A percentile compares a stretch with the other conserved stretches of the same genome.
Conservation (phyloP, 306 rosid species). For the Heteromeles arbutifolia region DNA sequence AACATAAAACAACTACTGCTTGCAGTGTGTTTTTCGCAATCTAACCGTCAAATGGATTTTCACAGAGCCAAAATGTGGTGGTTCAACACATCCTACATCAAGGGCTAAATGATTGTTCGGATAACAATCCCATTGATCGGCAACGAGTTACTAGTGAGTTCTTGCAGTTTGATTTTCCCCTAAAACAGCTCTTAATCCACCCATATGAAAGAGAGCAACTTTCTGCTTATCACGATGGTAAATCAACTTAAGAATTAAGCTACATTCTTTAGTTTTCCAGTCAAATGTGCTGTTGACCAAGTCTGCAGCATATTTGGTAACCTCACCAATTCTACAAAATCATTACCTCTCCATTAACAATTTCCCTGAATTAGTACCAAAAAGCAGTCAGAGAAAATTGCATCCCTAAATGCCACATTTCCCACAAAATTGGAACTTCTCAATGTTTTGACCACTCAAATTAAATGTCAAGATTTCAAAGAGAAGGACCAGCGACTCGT, state of each 20-base stretch:
- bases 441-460: neutral
- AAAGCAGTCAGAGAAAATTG: neutral
- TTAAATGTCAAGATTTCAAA: neutral
- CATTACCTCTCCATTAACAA: neutral
- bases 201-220: neutral
- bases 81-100: neutral
- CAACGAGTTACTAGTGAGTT: neutral
- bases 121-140: neutral
- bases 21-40: neutral
- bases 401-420: slow-evolving; percentile 1
- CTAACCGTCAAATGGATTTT: neutral
- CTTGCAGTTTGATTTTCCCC: neutral
- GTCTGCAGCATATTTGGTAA: neutral
- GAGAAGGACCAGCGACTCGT: neutral
- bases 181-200: neutral
- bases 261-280: neutral
- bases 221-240: neutral
- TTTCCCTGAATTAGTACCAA: neutral
- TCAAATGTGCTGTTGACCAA: neutral
- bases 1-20: neutral
- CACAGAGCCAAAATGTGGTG: neutral
- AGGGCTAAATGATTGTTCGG: neutral
- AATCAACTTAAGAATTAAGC: neutral
- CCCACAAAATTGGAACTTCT: neutral
- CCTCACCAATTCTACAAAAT: neutral